Evolutionary conservation across 768 basidiomycete genomes (phyloP), one percentile per base, ranked within the genome.

Genomic region (Boletus rubescentipes): DNA sequence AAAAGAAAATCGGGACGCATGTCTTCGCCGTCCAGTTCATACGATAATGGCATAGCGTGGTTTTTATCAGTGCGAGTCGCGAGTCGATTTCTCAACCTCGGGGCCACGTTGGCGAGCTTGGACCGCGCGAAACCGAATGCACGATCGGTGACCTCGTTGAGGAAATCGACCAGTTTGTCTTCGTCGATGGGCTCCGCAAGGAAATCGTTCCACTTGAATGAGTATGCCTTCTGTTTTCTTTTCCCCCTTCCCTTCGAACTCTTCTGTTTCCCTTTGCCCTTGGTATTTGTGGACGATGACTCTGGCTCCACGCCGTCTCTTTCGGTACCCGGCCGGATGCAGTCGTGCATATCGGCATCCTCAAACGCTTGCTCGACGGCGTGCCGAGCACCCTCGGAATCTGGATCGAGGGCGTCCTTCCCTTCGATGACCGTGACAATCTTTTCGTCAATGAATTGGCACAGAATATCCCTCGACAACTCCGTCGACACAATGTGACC

Each of bases 1-100:
- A 63, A 26, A 16, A 62, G 16, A 31, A 60, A 57, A 44, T 57
- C 55, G 1, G 58, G 61, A 4, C 55, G 35, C 43, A 57, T 49
- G 21, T 55, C 42, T 12, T 54, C 42, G 2, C 51, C 39, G 30
- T 57, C 50, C 4, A 39, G n/a, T 15, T 51, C 58, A 3, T 54
- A 60, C 6, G 53, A 46, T 12, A 63, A 45, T 5, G 51, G 51
- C 16, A 56, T 16, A 2, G 51, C 51, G 5, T 39, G 46, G 9
- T 32, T 9, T 15, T 59, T 54, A 18, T 57, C 40, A 7, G 18
- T 1, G 11, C 49, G 48, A 14, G 35, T 18, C 0, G 46, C 58
- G 15, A 61, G 55, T 0, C 58, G 60, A 37, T 60, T 58, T 6
- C 16, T 40, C 26, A 60, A 36, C n/a, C 50, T 4, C 18, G 29